Base-by-base conservation (phyloP, 768 basidiomycete species). In the Cantharellus cinnabarinus region DNA sequence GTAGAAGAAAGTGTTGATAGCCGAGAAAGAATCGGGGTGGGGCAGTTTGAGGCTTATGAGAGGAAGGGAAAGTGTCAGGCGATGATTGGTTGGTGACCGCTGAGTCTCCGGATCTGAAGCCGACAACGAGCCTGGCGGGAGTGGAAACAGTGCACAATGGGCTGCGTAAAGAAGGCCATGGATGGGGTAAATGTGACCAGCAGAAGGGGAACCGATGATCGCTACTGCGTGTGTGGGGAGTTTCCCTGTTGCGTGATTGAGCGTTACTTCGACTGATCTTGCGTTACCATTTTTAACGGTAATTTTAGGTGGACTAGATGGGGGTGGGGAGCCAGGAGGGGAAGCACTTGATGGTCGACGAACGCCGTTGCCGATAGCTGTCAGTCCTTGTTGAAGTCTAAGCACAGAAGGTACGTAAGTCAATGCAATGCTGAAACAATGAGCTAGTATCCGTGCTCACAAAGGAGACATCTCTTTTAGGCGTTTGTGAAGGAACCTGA, bases 31-130 rank as follows among this genome's bases (percentile, higher is more conserved):
- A 2, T 77, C 75, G 0, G 83, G 79, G 2, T 82, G 81, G 2
- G 87, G 86, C 7, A 89, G 73, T 48, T 77, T 73, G 64, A 89
- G 69, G 2, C 80, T 81, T 7, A 87, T 73, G 15, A 89, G 77
- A 29, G 87, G 85, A 3, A 89, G 63, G 10, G 63, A 67, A 56
- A 65, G 50, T 50, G 57, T 54, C 20, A 64, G 14, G 14, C 20
- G 20, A 5, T 56, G 55, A 14, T 59, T 4, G 40, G 42, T 41
- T 29, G 20, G 20, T 37, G 54, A 14, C 2, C 3, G 15, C 4
- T 50, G 29, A 4, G 41, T 4, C 34, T 53, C 51, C 29, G 59
- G 42, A 5, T 29, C 48, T 3, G 62, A 60, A 2, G 59, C 44
- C 20, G 20, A 29, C 10, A 48, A 29, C 10, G 44, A 48, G 35